Evolutionary conservation across 2,329 filamentous ascomycete genomes (phyloP).

Genomic region (Colletotrichum tofieldiae): DNA sequence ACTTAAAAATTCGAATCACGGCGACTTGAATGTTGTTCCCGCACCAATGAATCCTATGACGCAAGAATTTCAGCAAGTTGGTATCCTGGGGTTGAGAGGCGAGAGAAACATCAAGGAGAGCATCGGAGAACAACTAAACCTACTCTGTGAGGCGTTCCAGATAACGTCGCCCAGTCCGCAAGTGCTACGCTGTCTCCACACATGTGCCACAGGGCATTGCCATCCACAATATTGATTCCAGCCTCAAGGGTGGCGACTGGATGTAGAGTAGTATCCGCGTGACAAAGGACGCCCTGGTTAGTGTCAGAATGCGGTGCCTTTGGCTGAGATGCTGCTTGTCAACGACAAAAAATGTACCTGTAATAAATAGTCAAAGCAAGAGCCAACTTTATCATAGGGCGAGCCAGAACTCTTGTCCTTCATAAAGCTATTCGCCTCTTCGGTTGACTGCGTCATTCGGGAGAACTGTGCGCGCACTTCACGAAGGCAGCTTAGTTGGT

Average conservation of each 20-base stretch:
- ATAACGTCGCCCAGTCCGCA: background rate
- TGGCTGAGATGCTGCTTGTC: too few relatives aligned
- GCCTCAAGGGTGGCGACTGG: background rate
- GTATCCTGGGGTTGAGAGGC: too few relatives aligned
- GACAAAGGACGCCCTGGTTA: background rate
- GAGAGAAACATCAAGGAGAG: background rate
- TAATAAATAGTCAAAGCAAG: background rate
- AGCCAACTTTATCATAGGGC: background rate
- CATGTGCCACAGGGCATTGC: slow-evolving; percentile 2
- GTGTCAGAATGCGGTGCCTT: background rate
- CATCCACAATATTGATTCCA: background rate
- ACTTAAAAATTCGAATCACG: too few relatives aligned
- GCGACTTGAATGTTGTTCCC: background rate
- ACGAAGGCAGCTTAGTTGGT: background rate
- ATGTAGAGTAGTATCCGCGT: background rate
- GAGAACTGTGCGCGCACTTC: background rate
- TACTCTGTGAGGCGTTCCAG: slow-evolving; percentile 3
- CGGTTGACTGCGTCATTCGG: background rate
- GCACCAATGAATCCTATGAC: background rate
- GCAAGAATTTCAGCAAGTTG: background rate
- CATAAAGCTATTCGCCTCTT: background rate
- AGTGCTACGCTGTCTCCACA: background rate
- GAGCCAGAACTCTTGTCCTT: background rate
- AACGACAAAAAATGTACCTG: background rate
- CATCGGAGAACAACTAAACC: background rate